Base-by-base conservation (phyloP, 1,139 yeast species). In the Suhomyces panamericanus region DNA sequence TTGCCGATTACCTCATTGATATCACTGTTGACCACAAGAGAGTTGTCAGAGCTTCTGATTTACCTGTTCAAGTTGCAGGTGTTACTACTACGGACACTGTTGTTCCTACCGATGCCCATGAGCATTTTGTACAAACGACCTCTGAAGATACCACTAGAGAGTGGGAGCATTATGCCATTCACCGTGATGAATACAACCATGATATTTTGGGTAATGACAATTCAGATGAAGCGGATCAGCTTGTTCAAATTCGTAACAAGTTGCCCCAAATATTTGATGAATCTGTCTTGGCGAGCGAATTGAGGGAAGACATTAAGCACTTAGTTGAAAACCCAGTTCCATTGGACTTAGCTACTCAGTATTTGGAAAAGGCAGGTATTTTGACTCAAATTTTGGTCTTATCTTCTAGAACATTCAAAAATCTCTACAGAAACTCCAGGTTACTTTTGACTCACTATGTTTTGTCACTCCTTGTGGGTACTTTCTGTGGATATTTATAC, bases 1-100 rank as follows among this genome's bases (percentile, higher is more conserved):
- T 93, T 56, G 99, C 98, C 2, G 99, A 93, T 61, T 93, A 84
- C 58, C 73, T 93, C 62, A 87, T 93, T 52, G 99, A 93, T 62
- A 78, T 93, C 32, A 90, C 97, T 0, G 88, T 90, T 63, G 83
- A 80, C 50, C 81, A 74, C 48, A 69, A 68, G 43, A 71, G 65
- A 46, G 55, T 63, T 35, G 55, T 65, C 13, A 50, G 50, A 10
- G 48, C 49, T 6, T 43, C 51, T 3, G 55, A 52, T 5, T 32
- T 41, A 14, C 42, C 49, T 10, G 47, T 41, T 1, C 47, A 55
- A 14, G 48, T 54, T 39, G 50, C 75, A 9, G 66, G 66, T 12
- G 63, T 58, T 11, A 49, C 55, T 7, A 54, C 60, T 3, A 47
- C 56, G 11, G 66, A 62, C 17, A 35, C 42, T n/a, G 67, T 58